Evolutionary conservation across 225 moss, liverwort and hornwort genomes (phyloP), one percentile per base, ranked within the genome.

Genomic region (Straminergon stramineum): DNA sequence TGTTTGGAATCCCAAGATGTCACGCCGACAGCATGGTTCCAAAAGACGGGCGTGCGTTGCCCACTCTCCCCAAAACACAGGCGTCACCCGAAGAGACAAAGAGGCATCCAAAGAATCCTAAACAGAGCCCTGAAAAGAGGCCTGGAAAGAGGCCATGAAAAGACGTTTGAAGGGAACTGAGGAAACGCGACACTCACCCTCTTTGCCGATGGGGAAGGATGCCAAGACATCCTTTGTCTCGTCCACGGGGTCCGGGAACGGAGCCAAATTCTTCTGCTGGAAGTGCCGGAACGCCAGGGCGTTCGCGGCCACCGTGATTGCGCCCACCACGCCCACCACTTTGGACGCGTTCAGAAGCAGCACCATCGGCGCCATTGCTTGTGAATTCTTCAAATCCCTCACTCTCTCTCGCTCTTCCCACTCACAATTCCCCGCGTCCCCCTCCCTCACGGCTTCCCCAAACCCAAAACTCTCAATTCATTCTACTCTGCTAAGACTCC

Each of bases 321-420:
- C 94, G 37, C 99, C 96, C 20, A 94, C 93, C 85, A 96, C 94
- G 32, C 97, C 97, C 77, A 85, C 90, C 60, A 97, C 89, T 92
- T 97, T 99, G 71, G 97, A 83, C 56, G 96, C 99, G 75, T 97
- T 99, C 90, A 99, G 68, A 45, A 99, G 93, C 89, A 99, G 90
- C 84, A 97, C 90, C 66, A 99, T 92, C 82, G 97, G 97, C 91
- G 97, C 96, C 97, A 97, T 97, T 91, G 87, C 86, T 76, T 52
- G 32, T 34, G 87, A 79, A 79, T 63, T 35, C 61, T 52, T 31
- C 56, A 69, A 69, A 69, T 75, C 10, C 31, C 82, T 82, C 65
- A 15, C 83, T 51, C 78, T 30, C 48, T 48, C 48, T 48, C 48
- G 9, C 48, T 48, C 79, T 88, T 61, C 48, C 51, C 77, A 39